Percentiles rank a stretch among this genome's conserved stretches.
These are phyloP conservation scores for Tetracladium maxilliforme DNA, from an alignment of 2,329 filamentous ascomycete species.

Conservation along the genomic window DNA sequence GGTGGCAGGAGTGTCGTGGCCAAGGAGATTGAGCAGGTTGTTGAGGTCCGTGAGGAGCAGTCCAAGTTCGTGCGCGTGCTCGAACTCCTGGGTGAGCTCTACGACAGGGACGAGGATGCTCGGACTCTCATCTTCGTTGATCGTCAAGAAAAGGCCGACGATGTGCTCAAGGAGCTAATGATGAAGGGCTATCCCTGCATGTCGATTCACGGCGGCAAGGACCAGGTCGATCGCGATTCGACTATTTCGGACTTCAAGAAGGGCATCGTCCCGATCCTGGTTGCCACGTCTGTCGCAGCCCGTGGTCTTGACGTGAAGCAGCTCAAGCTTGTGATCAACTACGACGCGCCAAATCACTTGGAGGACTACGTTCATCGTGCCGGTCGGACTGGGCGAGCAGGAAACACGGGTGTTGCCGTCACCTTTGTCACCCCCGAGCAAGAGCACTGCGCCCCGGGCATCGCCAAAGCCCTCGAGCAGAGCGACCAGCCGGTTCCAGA, in stretches of 20 bases:
- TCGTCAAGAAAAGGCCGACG: constrained; percentile 79
- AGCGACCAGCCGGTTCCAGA: constrained; percentile 76
- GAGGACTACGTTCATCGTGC: constrained; percentile 95
- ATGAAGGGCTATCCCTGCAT: constrained; percentile 80
- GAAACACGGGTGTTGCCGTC: constrained; percentile 86
- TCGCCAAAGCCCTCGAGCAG: constrained; percentile 72
- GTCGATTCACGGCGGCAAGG: constrained; percentile 88
- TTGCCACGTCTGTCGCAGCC: constrained; percentile 90
- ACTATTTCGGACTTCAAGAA: constrained; percentile 90
- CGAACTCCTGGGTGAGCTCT: constrained; percentile 75
- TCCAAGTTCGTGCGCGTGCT: constrained; percentile 75
- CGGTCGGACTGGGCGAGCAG: constrained; percentile 85
- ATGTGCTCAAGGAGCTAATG: constrained; percentile 62
- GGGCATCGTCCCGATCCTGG: constrained; percentile 75
- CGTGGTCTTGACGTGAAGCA: constrained; percentile 93
- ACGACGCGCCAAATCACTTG: constrained; percentile 82
- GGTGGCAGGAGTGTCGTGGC: constrained; percentile 78
- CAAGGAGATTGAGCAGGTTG: constrained; percentile 84
- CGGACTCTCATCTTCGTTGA: constrained; percentile 86
- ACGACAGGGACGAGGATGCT: constrained; percentile 77
- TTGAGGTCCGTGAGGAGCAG: constrained; percentile 72
- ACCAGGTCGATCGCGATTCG: constrained; percentile 84
- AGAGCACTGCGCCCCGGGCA: constrained; percentile 77
- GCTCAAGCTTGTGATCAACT: constrained; percentile 90
- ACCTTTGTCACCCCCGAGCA: constrained; percentile 89